These are phyloP conservation scores for Puccinia polysora DNA, from an alignment of 1,284 basidiomycete species.

Conservation along the genomic window DNA sequence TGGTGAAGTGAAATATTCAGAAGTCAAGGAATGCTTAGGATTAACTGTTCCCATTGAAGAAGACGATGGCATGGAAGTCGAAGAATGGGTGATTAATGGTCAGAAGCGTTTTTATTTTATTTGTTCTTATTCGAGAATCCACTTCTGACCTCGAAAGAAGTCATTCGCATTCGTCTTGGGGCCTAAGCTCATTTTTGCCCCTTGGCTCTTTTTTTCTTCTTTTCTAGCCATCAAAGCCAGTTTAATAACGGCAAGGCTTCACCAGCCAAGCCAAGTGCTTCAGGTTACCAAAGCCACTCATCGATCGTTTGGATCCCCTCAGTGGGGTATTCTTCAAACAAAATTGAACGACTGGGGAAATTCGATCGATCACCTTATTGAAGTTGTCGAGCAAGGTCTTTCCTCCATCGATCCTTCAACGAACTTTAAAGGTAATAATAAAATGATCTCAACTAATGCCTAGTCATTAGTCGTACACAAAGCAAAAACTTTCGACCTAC, in stretches of 20 bases:
- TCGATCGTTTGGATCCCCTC: conserved; percentile 13
- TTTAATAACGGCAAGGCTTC: conserved; percentile 36
- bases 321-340: conserved; percentile 19
- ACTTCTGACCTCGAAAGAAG: neutral
- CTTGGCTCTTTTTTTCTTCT: neutral
- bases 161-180: too few species aligned
- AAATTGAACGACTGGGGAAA: conserved; percentile 22
- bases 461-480: too few species aligned
- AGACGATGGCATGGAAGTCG: conserved; percentile 43
- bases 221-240: conserved; percentile 30
- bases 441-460: conserved; percentile 10
- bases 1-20: conserved; percentile 35
- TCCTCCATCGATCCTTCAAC: conserved; percentile 18
- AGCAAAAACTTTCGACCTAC: too few species aligned
- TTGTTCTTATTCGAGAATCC: neutral
- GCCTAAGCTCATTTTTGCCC: neutral
- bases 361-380: conserved; percentile 41
- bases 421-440: conserved; percentile 24
- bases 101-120: neutral
- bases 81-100: conserved; percentile 44
- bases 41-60: conserved; percentile 20
- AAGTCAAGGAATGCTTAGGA: conserved; percentile 26
- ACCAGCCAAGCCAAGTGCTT: conserved; percentile 39
- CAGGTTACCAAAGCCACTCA: conserved; percentile 29
- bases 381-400: conserved; percentile 37